Evolutionary conservation across 208 protist species (phyloP), one percentile per base, ranked within the genome.

Genomic region (Leishmania mexicana): DNA sequence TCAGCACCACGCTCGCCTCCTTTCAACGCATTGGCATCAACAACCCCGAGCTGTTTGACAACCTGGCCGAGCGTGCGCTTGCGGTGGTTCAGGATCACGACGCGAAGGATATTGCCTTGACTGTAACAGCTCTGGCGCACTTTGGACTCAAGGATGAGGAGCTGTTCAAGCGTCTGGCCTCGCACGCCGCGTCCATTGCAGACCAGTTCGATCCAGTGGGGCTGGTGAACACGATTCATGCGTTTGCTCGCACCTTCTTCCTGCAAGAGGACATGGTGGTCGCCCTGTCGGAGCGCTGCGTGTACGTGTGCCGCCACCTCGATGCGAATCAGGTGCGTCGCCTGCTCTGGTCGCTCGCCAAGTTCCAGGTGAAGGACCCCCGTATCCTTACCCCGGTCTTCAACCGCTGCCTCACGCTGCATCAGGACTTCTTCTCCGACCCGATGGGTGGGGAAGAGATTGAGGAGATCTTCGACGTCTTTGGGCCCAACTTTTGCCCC

Each of bases 21-120:
- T 98, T 98, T 81, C 95, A 98, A 83, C 88, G 94, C 47, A 98
- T 98, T 79, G 93, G 93, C 57, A 98, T 98, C 85, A 97, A 97
- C 85, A 98, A 98, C 82, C 95, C 95, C 28, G 94, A 98, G 84
- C 89, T 98, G 15, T 98, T 98, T 67, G 95, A 98, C 80, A 98
- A 98, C 88, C 82, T 98, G 3, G 95, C 95, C 8, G 94, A 98
- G 92, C 91, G 95, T 57, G 92, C 95, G 45, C 83, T 98, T 42
- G 93, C 95, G 13, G 95, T 98, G 35, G 93, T 98, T 81, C 91
- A 94, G 80, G 95, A 98, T 80, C 94, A 98, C 86, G 95, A 98
- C 85, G 92, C 95, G 10, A 80, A 79, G 8, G 94, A 98, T 72
- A 95, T 98, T 80, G 81, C 94, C 47, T 83, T 92, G 57, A 98